Percentiles rank a stretch among this genome's conserved stretches.
Evolutionary conservation across 768 basidiomycete species (phyloP).

Genomic region (Candolleomyces efflorescens): DNA sequence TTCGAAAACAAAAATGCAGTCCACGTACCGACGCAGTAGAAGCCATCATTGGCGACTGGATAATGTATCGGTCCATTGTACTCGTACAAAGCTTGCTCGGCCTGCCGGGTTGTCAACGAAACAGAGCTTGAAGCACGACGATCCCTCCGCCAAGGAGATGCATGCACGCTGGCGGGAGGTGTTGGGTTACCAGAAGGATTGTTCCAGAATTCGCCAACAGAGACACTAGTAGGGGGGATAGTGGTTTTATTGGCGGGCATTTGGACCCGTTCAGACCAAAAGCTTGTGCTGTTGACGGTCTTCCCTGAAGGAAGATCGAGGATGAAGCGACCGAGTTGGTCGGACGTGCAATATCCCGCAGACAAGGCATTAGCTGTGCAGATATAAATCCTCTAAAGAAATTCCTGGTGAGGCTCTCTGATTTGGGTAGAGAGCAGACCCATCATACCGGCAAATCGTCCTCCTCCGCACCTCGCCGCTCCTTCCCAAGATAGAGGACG

Average conservation of each 20-base stretch:
- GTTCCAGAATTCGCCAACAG: conserved; percentile 47
- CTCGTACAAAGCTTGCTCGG: conserved; percentile 42
- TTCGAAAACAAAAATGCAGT: neutral
- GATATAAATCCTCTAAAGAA: conserved; percentile 83
- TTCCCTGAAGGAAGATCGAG: conserved; percentile 64
- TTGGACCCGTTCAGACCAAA: conserved; percentile 81
- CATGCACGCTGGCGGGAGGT: conserved; percentile 41
- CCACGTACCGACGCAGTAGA: conserved; percentile 89
- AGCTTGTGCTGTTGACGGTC: conserved; percentile 66
- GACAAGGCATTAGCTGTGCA: conserved; percentile 82
- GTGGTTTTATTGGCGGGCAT: conserved; percentile 42
- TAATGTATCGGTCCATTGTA: conserved; percentile 81
- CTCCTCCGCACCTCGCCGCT: conserved; percentile 23
- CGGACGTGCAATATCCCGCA: conserved; percentile 61
- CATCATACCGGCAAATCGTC: conserved; percentile 64
- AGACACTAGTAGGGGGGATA: conserved; percentile 15
- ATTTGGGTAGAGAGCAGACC: neutral
- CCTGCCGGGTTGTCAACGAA: conserved; percentile 23
- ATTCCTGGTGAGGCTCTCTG: conserved; percentile 11
- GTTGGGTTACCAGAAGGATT: conserved; percentile 53
- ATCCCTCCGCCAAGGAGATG: conserved; percentile 45
- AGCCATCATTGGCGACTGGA: conserved; percentile 80
- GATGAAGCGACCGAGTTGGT: conserved; percentile 88
- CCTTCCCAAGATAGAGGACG: conserved; percentile 74
- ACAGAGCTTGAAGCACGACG: neutral